Evolutionary conservation across 169 alveolate genomes (phyloP).

Genomic region (Hammondia hammondi): DNA sequence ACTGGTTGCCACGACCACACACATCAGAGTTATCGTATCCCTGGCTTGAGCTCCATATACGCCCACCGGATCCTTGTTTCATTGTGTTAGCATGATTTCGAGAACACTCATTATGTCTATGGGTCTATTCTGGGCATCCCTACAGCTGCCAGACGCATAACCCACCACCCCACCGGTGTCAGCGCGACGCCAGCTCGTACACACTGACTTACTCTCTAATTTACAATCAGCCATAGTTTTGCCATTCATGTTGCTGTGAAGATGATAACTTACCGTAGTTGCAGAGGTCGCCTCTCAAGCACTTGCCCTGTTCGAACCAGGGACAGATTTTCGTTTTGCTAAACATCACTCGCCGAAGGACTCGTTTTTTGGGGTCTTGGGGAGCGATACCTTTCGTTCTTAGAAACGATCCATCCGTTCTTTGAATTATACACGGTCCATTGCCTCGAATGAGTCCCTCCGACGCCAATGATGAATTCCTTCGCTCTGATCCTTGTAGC

Average conservation of each 20-base stretch:
- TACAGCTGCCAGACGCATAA: too few species aligned
- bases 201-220: too few species aligned
- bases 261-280: neutral
- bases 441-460: neutral
- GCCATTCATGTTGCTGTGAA: neutral
- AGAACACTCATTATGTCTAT: too few species aligned
- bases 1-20: too few species aligned
- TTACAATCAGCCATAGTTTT: too few species aligned
- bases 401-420: slow-evolving; percentile 3
- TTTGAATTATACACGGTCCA: slow-evolving; percentile 8
- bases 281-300: slow-evolving; percentile 32
- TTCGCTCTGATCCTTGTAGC: neutral
- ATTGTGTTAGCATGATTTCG: too few species aligned
- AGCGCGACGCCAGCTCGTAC: too few species aligned
- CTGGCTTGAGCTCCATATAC: too few species aligned
- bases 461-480: neutral
- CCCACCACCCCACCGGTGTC: too few species aligned
- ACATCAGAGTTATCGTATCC: too few species aligned
- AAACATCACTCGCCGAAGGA: neutral
- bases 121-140: too few species aligned
- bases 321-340: slow-evolving; percentile 26
- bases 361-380: slow-evolving; percentile 5
- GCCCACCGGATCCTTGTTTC: too few species aligned
- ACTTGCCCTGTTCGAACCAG: slow-evolving; percentile 16
- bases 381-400: slow-evolving; percentile 21